These are phyloP conservation scores for Apophysomyces ossiformis DNA, from an alignment of 371 early-diverging fungal genomes.

Conservation along the genomic window DNA sequence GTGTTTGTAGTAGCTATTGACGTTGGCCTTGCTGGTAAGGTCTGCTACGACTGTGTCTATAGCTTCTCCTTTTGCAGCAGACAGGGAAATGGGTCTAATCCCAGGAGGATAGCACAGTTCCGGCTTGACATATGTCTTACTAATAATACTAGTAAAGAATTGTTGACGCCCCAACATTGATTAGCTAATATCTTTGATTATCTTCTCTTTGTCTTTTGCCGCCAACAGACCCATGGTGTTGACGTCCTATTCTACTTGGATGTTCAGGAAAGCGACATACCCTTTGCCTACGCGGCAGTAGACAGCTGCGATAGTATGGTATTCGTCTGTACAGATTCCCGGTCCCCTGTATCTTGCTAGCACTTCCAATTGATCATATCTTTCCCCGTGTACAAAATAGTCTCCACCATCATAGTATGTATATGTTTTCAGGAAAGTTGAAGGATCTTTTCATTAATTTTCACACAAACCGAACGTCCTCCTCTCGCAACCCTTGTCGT, in stretches of 20 bases:
- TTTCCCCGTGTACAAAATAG: slow-evolving; percentile 64
- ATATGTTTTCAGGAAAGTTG: slow-evolving; percentile 15
- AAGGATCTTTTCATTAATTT: slow-evolving; percentile 26
- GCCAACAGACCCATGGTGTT: slow-evolving; percentile 41
- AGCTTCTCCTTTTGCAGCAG: slow-evolving; percentile 41
- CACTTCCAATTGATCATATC: slow-evolving; percentile 48
- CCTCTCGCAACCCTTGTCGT: slow-evolving; percentile 82
- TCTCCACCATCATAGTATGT: slow-evolving; percentile 86
- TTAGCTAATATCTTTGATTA: slow-evolving; percentile 45
- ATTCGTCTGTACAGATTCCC: slow-evolving; percentile 28
- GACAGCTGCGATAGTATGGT: slow-evolving; percentile 51
- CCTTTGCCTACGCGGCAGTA: slow-evolving; percentile 68
- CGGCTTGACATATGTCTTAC: slow-evolving; percentile 56
- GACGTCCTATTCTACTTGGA: slow-evolving; percentile 79
- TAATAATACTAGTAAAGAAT: slow-evolving; percentile 54
- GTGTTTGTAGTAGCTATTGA: slow-evolving; percentile 66
- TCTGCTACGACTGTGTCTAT: slow-evolving; percentile 24
- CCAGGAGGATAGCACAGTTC: slow-evolving; percentile 42
- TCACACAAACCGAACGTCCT: slow-evolving; percentile 61
- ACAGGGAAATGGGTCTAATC: slow-evolving; percentile 61
- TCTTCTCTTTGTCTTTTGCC: slow-evolving; percentile 28
- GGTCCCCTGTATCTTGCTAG: slow-evolving; percentile 65
- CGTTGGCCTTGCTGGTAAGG: slow-evolving; percentile 22
- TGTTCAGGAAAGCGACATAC: slow-evolving; percentile 65
- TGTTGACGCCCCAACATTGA: slow-evolving; percentile 52